A percentile compares a stretch with the other conserved stretches of the same genome.
phyloP scores from a whole-genome alignment of 1,139 yeast genomes.

The Debaryomyces coudertii region DNA sequence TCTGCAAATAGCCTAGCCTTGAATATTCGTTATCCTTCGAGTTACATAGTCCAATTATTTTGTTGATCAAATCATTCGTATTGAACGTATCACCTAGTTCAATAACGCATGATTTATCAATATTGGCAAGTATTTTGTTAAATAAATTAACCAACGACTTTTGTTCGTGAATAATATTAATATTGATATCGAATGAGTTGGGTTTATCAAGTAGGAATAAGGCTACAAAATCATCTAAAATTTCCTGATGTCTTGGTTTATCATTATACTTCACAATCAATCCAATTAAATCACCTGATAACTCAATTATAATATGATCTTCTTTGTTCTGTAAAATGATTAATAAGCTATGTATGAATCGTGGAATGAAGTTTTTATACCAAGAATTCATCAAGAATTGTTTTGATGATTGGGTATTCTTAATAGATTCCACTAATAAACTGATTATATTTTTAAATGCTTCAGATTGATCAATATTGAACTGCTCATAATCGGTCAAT shows the following conservation, averaged over 20 bases:
- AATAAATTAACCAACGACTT: constrained; percentile 50
- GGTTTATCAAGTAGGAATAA: constrained; percentile 28
- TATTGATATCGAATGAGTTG: constrained; percentile 13
- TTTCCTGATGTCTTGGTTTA: constrained; percentile 37
- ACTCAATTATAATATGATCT: constrained; percentile 28
- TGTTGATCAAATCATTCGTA: constrained; percentile 18
- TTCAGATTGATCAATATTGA: constrained; percentile 17
- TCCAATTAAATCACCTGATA: constrained; percentile 42
- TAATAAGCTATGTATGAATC: constrained; percentile 24
- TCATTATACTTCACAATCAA: constrained; percentile 42
- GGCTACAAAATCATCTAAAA: constrained; percentile 36
- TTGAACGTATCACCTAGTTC: constrained; percentile 11
- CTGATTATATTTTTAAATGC: constrained; percentile 27
- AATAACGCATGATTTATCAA: constrained; percentile 40
- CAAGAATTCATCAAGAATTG: constrained; percentile 48
- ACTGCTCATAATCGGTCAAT: constrained; percentile 24
- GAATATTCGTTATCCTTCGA: constrained; percentile 26
- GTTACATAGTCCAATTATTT: constrained; percentile 23
- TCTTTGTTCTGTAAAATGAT: constrained; percentile 14
- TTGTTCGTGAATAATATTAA: constrained; percentile 33
- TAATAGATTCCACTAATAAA: constrained; percentile 26
- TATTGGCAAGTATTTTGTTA: constrained; percentile 52
- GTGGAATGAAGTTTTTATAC: constrained; percentile 42
- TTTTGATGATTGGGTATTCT: constrained; percentile 24
- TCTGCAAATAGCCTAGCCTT: constrained; percentile 62